Base-by-base conservation (phyloP, 1,284 basidiomycete species). In the Boletus mariae region DNA sequence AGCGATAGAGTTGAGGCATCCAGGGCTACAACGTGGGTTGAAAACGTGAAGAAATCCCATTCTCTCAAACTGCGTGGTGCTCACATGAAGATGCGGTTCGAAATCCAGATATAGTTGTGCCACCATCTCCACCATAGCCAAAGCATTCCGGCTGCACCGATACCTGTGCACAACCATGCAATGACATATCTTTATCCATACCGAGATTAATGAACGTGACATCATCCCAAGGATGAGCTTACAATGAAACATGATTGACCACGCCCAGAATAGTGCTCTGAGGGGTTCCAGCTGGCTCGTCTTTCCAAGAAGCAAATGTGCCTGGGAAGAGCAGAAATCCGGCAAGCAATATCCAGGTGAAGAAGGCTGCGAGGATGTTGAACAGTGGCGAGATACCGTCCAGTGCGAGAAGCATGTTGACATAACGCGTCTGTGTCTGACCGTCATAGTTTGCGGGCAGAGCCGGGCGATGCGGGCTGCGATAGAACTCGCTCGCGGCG, bases 71-170 rank as follows among this genome's bases (percentile, higher is more conserved):
- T 47, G 26, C 37, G 25, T 35, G 31, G 3, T 12, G 73, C 80
- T 53, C 56, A 83, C 80, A 80, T 52, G 61, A 82, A 81, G 43
- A 82, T 73, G 43, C 73, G 77, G 62, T 82, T 82, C 23, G 80
- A 70, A 8, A 81, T 62, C 78, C 82, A 84, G 55, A 87, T 68
- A 60, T 80, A 85, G 60, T 86, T 85, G 56, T 73, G 74, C 56
- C 73, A 75, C 78, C 83, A 87, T 55, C 77, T 72, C 72, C 77
- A 82, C 78, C 80, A 81, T 15, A 83, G 60, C 69, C 75, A 81
- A 28, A 70, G 53, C 82, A 83, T 81, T 4, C 80, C 81, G 25
- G 54, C 52, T 23, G 65, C 72, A 11, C 82, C 81, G 38, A 82
- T 61, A 1, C 71, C 78, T n/a, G 75, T 75, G 61, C 80, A 83